Conservation (phyloP, 2,329 filamentous ascomycete species). For the Epichloe hybrida region DNA sequence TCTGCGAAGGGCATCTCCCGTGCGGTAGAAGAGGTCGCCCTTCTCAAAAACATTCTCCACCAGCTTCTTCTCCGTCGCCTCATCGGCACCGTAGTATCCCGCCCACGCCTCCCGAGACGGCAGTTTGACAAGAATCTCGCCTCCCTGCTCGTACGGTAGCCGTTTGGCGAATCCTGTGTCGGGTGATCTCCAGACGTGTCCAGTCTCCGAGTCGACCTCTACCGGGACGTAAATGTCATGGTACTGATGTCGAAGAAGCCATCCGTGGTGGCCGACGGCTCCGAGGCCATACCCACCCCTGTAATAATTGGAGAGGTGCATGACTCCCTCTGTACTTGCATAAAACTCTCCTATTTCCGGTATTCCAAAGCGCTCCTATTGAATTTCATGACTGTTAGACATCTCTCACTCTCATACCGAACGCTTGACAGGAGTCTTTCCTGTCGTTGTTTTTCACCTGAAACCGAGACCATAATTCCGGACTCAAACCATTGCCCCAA, state of each 20-base stretch:
- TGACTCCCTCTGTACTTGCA: constrained; percentile 2
- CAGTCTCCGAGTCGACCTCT: constrained; percentile 2
- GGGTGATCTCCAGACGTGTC: constrained; percentile 4
- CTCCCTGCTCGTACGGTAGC: constrained; percentile 4
- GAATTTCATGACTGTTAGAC: neutral
- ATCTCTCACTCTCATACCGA: neutral
- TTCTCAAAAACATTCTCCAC: constrained; percentile 31
- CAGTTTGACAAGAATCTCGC: constrained; percentile 4
- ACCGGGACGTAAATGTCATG: constrained; percentile 1
- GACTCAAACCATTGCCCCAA: constrained; percentile 6
- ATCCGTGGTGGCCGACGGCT: constrained; percentile 5
- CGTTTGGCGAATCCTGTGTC: constrained; percentile 4
- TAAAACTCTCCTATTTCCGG: constrained; percentile 6
- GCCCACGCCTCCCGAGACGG: constrained; percentile 4
- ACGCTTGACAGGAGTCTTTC: neutral
- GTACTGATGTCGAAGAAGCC: constrained; percentile 1
- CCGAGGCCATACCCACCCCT: constrained; percentile 1
- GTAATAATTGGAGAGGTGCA: neutral
- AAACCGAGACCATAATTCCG: constrained; percentile 4
- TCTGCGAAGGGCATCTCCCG: constrained; percentile 51
- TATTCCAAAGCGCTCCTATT: constrained; percentile 5
- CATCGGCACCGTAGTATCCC: constrained; percentile 2
- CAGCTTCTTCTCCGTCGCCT: constrained; percentile 4
- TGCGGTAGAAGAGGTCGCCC: constrained; percentile 56
- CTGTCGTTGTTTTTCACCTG: neutral